Evolutionary conservation across 768 basidiomycete species (phyloP).

Genomic region (Zangia roseola): DNA sequence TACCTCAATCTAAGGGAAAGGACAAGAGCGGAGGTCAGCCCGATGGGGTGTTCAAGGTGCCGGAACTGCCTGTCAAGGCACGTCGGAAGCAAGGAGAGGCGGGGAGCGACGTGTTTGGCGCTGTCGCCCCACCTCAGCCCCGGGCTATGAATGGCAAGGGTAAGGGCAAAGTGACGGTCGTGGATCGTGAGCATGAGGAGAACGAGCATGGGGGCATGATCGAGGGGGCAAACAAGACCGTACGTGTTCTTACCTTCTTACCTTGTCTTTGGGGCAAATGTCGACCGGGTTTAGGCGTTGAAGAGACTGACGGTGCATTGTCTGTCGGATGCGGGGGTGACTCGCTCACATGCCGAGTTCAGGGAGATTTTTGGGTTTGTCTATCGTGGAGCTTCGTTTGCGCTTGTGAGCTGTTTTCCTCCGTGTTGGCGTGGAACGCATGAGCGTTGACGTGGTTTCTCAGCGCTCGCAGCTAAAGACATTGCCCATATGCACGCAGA

Average conservation of each 20-base stretch:
- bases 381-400: constrained; percentile 41
- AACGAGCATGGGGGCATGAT: constrained; percentile 26
- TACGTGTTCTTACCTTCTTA: constrained; percentile 27
- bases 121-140: constrained; percentile 17
- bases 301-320: constrained; percentile 39
- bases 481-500: constrained; percentile 19
- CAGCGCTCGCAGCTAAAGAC: constrained; percentile 33
- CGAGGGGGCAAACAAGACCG: constrained; percentile 64
- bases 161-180: constrained; percentile 35
- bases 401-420: constrained; percentile 33
- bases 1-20: constrained; percentile 30
- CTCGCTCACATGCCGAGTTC: constrained; percentile 39
- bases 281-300: constrained; percentile 29
- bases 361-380: constrained; percentile 39
- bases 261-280: not conserved
- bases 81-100: constrained; percentile 15
- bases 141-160: constrained; percentile 31
- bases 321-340: constrained; percentile 32
- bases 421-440: not conserved
- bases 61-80: constrained; percentile 39
- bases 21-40: not conserved
- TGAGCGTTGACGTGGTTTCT: not conserved
- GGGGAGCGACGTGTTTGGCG: constrained; percentile 33
- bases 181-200: constrained; percentile 26
- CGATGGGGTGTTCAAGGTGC: constrained; percentile 43